Conservation (phyloP, 345 rosid genomes). For the Eucalyptus guilfoylei region DNA sequence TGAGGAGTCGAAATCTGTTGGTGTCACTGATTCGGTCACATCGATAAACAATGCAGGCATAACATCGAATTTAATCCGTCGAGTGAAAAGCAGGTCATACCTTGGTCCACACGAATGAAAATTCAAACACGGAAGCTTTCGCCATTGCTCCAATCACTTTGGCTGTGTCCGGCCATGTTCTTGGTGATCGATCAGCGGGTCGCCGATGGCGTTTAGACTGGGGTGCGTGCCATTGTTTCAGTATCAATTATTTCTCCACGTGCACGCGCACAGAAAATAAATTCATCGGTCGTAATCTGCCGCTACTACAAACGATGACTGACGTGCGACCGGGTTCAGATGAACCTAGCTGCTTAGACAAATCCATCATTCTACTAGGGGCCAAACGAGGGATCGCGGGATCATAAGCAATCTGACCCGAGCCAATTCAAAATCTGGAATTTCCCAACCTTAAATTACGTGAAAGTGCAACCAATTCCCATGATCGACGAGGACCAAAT, state of each 20-base stretch:
- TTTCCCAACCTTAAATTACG: neutral
- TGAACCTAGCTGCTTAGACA: neutral
- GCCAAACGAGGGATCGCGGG: neutral
- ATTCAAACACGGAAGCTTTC: neutral
- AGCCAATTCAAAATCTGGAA: neutral
- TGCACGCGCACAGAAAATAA: no score
- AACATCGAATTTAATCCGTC: neutral
- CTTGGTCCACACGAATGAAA: neutral
- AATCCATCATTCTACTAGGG: neutral
- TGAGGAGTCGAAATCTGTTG: neutral
- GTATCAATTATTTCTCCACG: neutral
- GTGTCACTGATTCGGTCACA: neutral
- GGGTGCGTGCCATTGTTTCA: neutral
- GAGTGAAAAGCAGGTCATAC: neutral
- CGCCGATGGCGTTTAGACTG: neutral
- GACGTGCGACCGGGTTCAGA: neutral
- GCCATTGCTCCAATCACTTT: neutral
- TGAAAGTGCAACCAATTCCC: neutral
- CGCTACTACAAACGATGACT: neutral
- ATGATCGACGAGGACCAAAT: neutral
- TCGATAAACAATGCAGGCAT: neutral
- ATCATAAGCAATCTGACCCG: neutral
- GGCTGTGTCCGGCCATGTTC: neutral
- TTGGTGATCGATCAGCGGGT: neutral
- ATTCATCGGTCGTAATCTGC: neutral